Evolutionary conservation across 805 yeast genomes (phyloP).

Genomic region (Candida xyloterini): DNA sequence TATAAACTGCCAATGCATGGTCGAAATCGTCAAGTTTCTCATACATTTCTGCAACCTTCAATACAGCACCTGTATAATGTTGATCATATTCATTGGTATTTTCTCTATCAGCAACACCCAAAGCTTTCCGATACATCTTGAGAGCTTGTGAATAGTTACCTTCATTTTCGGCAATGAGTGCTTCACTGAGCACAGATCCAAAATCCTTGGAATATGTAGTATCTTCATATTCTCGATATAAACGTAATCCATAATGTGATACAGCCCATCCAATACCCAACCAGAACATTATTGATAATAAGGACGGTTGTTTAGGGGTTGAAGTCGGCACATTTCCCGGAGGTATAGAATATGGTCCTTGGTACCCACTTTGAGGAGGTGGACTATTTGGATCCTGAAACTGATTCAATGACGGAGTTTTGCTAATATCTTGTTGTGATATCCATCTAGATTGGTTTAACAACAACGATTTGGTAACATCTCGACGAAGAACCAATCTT

Average conservation of each 20-base stretch:
- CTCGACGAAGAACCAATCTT: neutral
- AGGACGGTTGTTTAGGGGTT: neutral
- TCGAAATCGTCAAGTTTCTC: conserved; percentile 39
- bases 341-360: conserved; percentile 2
- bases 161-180: conserved; percentile 25
- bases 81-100: conserved; percentile 56
- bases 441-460: neutral
- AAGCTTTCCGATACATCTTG: conserved; percentile 65
- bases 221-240: conserved; percentile 8
- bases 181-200: conserved; percentile 11
- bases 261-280: neutral
- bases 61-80: conserved; percentile 83
- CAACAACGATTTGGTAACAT: neutral
- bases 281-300: neutral
- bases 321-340: neutral
- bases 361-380: conserved; percentile 5
- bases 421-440: conserved; percentile 15
- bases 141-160: conserved; percentile 63
- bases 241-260: neutral
- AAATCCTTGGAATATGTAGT: conserved; percentile 13
- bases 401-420: conserved; percentile 24
- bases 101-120: conserved; percentile 55
- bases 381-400: conserved; percentile 24
- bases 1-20: conserved; percentile 28
- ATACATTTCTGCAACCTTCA: conserved; percentile 78